These are phyloP conservation scores for Fistulina hepatica DNA, from an alignment of 1,284 basidiomycete genomes.

Conservation along the genomic window DNA sequence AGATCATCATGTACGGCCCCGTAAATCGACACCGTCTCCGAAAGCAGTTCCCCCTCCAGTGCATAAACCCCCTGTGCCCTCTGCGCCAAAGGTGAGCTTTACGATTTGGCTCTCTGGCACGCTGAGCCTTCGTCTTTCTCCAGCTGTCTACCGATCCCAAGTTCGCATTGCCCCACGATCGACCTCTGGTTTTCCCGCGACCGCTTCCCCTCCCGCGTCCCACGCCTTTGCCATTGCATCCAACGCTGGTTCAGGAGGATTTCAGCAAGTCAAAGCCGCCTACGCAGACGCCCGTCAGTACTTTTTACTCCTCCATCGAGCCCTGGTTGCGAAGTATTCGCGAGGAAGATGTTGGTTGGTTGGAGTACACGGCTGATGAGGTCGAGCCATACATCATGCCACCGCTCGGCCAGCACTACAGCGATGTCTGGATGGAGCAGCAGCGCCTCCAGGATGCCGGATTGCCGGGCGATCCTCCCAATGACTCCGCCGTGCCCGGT, in stretches of 20 bases:
- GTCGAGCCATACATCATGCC: constrained; percentile 81
- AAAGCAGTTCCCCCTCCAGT: too few relatives aligned
- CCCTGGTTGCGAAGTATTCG: constrained; percentile 77
- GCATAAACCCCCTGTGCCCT: too few relatives aligned
- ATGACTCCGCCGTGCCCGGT: constrained; percentile 26
- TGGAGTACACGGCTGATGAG: constrained; percentile 82
- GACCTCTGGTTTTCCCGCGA: constrained; percentile 19
- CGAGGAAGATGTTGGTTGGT: constrained; percentile 85
- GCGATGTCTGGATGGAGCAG: constrained; percentile 86
- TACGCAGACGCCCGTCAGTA: constrained; percentile 50
- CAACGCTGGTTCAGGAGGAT: constrained; percentile 75
- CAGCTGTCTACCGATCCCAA: too few relatives aligned
- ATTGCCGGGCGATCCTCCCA: constrained; percentile 19
- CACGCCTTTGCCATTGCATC: constrained; percentile 68
- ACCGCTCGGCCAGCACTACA: constrained; percentile 80
- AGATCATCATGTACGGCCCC: too few relatives aligned
- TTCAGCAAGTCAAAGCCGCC: constrained; percentile 76
- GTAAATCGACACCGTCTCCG: too few relatives aligned
- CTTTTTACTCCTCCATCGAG: constrained; percentile 79
- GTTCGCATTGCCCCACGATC: constrained; percentile 53
- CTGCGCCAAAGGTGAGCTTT: too few relatives aligned
- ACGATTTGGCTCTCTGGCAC: too few relatives aligned
- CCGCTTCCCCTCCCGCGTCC: constrained; percentile 50
- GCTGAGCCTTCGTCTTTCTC: too few relatives aligned
- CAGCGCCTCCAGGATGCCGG: too few relatives aligned